Base-by-base conservation (phyloP, 495 filamentous ascomycete genomes). In the Pseudevernia furfuracea region DNA sequence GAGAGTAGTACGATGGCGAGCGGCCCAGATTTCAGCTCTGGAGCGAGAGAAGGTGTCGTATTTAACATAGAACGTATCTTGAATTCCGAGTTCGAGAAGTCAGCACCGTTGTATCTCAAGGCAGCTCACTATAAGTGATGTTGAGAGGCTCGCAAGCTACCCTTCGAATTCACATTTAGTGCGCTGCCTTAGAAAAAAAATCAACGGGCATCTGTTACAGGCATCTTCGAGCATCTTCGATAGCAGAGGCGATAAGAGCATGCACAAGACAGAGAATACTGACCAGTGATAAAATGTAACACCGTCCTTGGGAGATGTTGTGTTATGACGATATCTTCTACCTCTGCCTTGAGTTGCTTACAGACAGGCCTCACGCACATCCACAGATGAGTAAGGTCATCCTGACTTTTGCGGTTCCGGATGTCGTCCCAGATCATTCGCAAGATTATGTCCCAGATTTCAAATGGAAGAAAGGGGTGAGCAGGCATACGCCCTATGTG, bases 21-120 rank as follows among this genome's bases (percentile, higher is more conserved):
- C 4, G 4, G 46, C 46, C 9, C 25, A 52, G 9, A 52, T 25
- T 2, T 30, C 46, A 52, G 46, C 46, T 28, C 46, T 52, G 14
- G 46, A 52, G 46, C 23, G 46, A 30, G 46, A 52, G 46, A 52
- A 52, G 46, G 46, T 52, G 46, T 52, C 46, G 46, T 11, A 28
- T 0, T 14, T 4, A 52, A 7, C 23, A 30, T 28, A 52, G 15
- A 28, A 52, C 3, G 46, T 25, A 28, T 52, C 46, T 52, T 15
- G 2, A 17, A 52, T 11, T 0, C 14, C 11, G 46, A 52, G n/a
- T 8, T 28, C 9, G 4, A 52, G 25, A 28, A 12, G 46, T 52
- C 23, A 52, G 46, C 46, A 14, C 30, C 25, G n/a, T 28, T 52
- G 44, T 25, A 9, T 25, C n/a, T 11, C n/a, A 10, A 9, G n/a